Percentiles rank a stretch among this genome's conserved stretches.
These are phyloP conservation scores for Xenosphaeropsis pyriputrescens DNA, from an alignment of 2,329 filamentous ascomycete genomes.

Conservation along the genomic window DNA sequence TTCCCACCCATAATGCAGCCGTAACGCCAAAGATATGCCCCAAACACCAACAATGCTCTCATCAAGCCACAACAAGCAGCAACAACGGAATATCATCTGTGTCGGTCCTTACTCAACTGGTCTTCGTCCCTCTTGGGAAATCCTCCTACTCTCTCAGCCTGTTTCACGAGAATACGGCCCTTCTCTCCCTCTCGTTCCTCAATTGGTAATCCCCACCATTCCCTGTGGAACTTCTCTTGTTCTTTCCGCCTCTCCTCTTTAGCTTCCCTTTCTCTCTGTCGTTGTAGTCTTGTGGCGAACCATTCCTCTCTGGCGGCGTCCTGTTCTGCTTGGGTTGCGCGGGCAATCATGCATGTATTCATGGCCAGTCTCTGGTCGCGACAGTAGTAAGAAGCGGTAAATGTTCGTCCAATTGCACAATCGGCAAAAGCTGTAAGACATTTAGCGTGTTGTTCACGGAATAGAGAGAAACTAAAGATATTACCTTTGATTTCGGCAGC, in stretches of 20 bases:
- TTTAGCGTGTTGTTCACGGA: neutral
- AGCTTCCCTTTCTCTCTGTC: slow-evolving; percentile 51
- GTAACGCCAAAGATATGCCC: neutral
- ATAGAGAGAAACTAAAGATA: neutral
- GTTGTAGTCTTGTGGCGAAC: slow-evolving; percentile 66
- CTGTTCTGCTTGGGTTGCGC: slow-evolving; percentile 73
- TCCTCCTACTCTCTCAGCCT: slow-evolving; percentile 40
- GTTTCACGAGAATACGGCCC: slow-evolving; percentile 35
- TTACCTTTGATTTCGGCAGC: slow-evolving; percentile 64
- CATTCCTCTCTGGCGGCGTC: slow-evolving; percentile 87
- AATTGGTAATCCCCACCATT: slow-evolving; percentile 52
- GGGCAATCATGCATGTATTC: slow-evolving; percentile 85
- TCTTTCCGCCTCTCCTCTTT: slow-evolving; percentile 43
- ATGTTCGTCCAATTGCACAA: slow-evolving; percentile 74
- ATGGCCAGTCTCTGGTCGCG: slow-evolving; percentile 65
- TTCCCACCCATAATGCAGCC: too few species aligned
- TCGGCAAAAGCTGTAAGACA: slow-evolving; percentile 62
- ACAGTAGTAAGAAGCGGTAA: slow-evolving; percentile 80
- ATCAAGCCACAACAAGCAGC: neutral
- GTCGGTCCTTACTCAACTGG: slow-evolving; percentile 18
- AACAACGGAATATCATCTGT: slow-evolving; percentile 11
- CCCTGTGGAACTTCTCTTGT: slow-evolving; percentile 49
- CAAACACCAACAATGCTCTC: slow-evolving; percentile 1
- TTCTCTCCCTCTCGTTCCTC: slow-evolving; percentile 41
- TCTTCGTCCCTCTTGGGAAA: slow-evolving; percentile 25